Evolutionary conservation across 352 stramenopile species (phyloP), one percentile per base, ranked within the genome.

Genomic region (Globisporangium paddicum): DNA sequence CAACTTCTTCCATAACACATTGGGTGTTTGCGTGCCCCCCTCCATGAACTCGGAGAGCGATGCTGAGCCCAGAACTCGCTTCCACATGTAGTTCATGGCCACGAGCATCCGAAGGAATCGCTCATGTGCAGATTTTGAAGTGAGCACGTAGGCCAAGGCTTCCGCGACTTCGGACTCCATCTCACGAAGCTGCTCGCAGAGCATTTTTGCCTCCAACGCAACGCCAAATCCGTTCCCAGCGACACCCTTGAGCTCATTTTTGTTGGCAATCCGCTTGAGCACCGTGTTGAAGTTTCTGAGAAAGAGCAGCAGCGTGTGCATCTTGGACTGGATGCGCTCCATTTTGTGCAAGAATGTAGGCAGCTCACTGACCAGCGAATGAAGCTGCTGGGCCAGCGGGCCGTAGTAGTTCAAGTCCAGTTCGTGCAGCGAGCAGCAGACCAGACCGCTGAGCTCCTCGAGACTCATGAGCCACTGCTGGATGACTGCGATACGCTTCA

Each of bases 21-120:
- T 65, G 0, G 61, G 45, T 14, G 58, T 47, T 41, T 64, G 55
- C 8, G 46, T 57, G 1, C 60, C 59, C 13, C 54, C 60, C n/a
- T 54, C 54, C 72, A 84, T 78, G 5, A 67, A 69, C 14, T 30
- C 64, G 19, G 61, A 60, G 3, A 82, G 52, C 10, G 58, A 63
- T 5, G 30, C 51, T 0, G 47, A 37, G 1, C 70, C 68, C 19
- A 85, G 62, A 0, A 69, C 62, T 2, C 75, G 59, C 38, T 58
- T 60, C 75, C 75, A 85, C 38, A 72, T 69, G 60, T 80, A 85
- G 19, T 69, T 60, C 52, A 76, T 76, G 1, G 72, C 70, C 14
- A 75, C 38, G 9, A 82, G 60, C 37, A 66, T 52, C 19, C 72
- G 58, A 10, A 64, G 63, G 5, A 85, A 35, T 0, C 64, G 67